Evolutionary conservation across 1,139 yeast species (phyloP).

Genomic region (Saccharomyces pastorianus): DNA sequence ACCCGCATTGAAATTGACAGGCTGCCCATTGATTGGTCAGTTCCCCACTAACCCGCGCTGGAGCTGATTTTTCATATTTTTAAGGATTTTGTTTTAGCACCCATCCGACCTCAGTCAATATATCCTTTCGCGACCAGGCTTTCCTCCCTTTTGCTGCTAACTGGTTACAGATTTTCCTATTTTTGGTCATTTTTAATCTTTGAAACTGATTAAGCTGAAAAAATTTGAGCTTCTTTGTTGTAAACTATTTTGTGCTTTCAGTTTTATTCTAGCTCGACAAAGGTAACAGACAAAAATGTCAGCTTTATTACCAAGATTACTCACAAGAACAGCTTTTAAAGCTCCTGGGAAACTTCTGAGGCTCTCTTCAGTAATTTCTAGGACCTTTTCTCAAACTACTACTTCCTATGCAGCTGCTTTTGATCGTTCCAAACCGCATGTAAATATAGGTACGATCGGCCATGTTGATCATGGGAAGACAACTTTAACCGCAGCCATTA

Average conservation of each 20-base stretch:
- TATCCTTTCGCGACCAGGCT: background rate
- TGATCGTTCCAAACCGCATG: conserved; percentile 90
- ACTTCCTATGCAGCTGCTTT: conserved; percentile 51
- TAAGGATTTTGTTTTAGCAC: background rate
- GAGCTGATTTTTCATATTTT: background rate
- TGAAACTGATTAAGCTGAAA: background rate
- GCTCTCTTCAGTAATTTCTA: conserved; percentile 1
- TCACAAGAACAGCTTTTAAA: background rate
- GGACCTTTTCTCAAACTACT: conserved; percentile 8
- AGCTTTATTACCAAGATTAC: background rate
- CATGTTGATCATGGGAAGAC: conserved; percentile 99
- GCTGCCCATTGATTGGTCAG: background rate
- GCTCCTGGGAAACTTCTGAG: background rate
- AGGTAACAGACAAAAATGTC: background rate
- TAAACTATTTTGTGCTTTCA: background rate
- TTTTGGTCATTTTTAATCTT: background rate
- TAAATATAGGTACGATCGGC: conserved; percentile 90
- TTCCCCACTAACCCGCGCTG: background rate
- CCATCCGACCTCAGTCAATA: background rate
- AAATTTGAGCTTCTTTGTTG: background rate
- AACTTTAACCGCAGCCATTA: conserved; percentile 95
- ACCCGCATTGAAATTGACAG: background rate
- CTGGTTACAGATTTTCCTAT: background rate
- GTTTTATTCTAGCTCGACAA: background rate
- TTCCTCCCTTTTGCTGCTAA: background rate